phyloP scores from a whole-genome alignment of 2,329 filamentous ascomycete genomes.

The Aureobasidium subglaciale region DNA sequence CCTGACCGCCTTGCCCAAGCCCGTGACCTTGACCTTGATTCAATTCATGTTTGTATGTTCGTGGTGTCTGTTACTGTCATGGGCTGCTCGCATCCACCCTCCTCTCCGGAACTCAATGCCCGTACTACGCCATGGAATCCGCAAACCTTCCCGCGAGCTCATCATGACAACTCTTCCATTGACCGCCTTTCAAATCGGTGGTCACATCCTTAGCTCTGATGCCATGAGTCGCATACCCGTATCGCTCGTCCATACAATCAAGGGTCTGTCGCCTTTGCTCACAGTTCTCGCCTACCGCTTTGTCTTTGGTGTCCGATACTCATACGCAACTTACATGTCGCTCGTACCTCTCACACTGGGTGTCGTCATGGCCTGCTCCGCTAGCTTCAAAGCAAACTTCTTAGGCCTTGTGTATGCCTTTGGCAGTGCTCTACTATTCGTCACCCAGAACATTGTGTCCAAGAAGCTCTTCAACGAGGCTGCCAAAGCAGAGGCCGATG shows the following conservation, averaged over 20 bases:
- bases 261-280: conserved; percentile 90
- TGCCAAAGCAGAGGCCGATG: conserved; percentile 72
- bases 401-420: conserved; percentile 87
- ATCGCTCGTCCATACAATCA: conserved; percentile 96
- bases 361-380: conserved; percentile 94
- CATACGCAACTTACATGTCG: conserved; percentile 73
- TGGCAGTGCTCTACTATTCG: conserved; percentile 85
- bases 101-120: conserved; percentile 63
- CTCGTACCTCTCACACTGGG: conserved; percentile 75
- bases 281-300: conserved; percentile 90
- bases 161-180: conserved; percentile 84
- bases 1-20: conserved; percentile 81
- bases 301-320: conserved; percentile 83
- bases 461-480: conserved; percentile 97
- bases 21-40: conserved; percentile 81
- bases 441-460: conserved; percentile 97
- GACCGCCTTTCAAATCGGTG: conserved; percentile 85
- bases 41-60: conserved; percentile 91
- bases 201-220: conserved; percentile 88
- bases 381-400: conserved; percentile 68
- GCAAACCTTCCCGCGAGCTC: conserved; percentile 71
- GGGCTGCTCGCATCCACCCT: conserved; percentile 66
- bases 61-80: conserved; percentile 76
- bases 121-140: conserved; percentile 76
- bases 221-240: conserved; percentile 93